Evolutionary conservation across 2,329 filamentous ascomycete species (phyloP).

Genomic region (Colletotrichum sp.): DNA sequence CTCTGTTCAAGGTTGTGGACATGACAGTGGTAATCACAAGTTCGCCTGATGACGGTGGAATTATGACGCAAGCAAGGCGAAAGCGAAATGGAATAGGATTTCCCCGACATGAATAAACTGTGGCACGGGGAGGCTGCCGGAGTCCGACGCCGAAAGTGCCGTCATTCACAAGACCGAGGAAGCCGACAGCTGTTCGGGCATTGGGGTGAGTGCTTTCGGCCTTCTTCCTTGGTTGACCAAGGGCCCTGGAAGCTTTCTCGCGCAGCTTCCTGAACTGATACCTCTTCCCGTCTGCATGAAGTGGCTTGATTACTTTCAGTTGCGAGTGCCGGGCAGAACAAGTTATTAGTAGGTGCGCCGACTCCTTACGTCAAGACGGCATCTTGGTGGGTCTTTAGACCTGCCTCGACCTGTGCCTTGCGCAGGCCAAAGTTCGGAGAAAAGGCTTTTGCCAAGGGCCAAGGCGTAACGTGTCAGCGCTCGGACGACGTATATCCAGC

Average conservation of each 20-base stretch:
- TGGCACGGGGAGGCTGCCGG: not conserved
- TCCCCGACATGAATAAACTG: not conserved
- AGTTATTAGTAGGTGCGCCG: not conserved
- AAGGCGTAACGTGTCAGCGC: not conserved
- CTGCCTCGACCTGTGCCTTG: not conserved
- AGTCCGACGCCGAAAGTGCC: not conserved
- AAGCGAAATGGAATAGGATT: not conserved
- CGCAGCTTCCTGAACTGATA: not conserved
- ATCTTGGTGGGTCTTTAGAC: not conserved
- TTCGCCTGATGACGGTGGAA: not conserved
- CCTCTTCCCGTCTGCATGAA: not conserved
- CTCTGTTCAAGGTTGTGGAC: not conserved
- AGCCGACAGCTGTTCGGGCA: not conserved
- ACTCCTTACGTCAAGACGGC: not conserved
- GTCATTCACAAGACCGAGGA: not conserved
- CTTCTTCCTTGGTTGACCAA: not conserved
- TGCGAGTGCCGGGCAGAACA: not conserved
- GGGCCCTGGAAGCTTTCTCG: not conserved
- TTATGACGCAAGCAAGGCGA: not conserved
- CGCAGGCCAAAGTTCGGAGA: not conserved
- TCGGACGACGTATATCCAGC: not conserved
- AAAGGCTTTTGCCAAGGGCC: not conserved
- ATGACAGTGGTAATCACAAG: not conserved
- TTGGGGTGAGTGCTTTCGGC: not conserved
- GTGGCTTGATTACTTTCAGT: not conserved